Evolutionary conservation across 164 flowering plant species (phyloP).

Genomic region (Nymphaea thermarum): DNA sequence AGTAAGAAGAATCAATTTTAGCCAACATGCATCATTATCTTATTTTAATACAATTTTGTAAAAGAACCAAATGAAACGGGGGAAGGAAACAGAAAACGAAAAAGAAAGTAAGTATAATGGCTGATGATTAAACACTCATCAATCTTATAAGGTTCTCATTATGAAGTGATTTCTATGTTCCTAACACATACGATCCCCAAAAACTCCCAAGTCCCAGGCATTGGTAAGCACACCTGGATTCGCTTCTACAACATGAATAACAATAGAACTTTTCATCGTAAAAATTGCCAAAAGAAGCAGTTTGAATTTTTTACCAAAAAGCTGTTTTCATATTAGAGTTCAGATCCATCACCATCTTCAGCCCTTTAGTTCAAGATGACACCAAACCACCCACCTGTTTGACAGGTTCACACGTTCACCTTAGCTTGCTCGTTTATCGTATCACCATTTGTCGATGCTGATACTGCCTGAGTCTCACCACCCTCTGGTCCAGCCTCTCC

Average conservation of each 20-base stretch:
- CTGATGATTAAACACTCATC: too few species aligned
- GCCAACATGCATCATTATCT: too few species aligned
- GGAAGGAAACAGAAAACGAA: too few species aligned
- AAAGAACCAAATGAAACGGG: too few species aligned
- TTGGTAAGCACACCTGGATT: background rate
- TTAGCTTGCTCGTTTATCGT: conserved; percentile 1
- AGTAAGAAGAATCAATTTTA: too few species aligned
- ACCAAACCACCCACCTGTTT: background rate
- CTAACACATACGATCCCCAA: background rate
- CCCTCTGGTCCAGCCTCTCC: conserved; percentile 5
- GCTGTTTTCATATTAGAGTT: background rate
- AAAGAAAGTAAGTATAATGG: too few species aligned
- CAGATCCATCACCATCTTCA: conserved; percentile 3
- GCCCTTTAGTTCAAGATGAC: background rate
- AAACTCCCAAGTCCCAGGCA: background rate
- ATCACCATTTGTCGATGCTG: conserved; percentile 5
- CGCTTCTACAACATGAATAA: background rate
- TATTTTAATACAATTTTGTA: too few species aligned
- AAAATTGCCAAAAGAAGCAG: background rate
- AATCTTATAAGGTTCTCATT: too few species aligned
- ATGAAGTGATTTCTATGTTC: too few species aligned
- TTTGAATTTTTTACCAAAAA: background rate
- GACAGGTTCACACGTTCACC: background rate
- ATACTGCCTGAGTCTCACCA: conserved; percentile 6
- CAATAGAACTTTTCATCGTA: background rate